phyloP scores from a whole-genome alignment of 768 basidiomycete species.

The Tubosaeta brunneosetosa region DNA sequence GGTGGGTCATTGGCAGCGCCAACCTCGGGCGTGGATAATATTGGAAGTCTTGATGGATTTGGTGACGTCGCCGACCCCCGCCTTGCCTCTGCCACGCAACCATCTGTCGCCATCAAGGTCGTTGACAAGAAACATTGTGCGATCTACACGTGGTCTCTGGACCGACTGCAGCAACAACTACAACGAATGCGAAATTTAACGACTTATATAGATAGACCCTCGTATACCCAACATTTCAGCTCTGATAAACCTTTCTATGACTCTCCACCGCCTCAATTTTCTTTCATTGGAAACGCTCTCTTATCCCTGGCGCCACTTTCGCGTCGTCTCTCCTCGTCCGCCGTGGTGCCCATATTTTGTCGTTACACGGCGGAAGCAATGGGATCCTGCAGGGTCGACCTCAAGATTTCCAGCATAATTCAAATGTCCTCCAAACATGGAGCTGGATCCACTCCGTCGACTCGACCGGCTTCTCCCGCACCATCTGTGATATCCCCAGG shows the following conservation, averaged over 20 bases:
- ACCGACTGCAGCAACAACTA: conserved; percentile 82
- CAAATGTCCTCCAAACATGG: conserved; percentile 52
- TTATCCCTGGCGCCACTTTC: conserved; percentile 79
- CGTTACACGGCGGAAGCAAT: conserved; percentile 94
- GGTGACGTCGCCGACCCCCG: conserved; percentile 88
- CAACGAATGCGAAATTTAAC: conserved; percentile 92
- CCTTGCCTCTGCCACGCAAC: conserved; percentile 67
- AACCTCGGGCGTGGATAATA: conserved; percentile 76
- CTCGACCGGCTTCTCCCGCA: conserved; percentile 70
- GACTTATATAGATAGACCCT: conserved; percentile 86
- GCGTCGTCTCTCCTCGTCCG: conserved; percentile 66
- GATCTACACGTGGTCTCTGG: conserved; percentile 88
- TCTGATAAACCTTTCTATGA: conserved; percentile 93
- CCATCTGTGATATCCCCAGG: conserved; percentile 66
- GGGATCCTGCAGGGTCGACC: conserved; percentile 84
- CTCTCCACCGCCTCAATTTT: conserved; percentile 80
- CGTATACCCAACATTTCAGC: conserved; percentile 91
- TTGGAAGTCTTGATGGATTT: conserved; percentile 85
- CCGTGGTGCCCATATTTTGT: conserved; percentile 86
- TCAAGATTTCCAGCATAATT: conserved; percentile 73
- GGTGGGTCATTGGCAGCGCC: conserved; percentile 76
- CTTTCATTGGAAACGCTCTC: conserved; percentile 86
- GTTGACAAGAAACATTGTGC: conserved; percentile 83
- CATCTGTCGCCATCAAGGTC: conserved; percentile 86
- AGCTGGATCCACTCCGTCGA: conserved; percentile 60